phyloP scores from a whole-genome alignment of 208 protist genomes.

The Vickermania ingenoplastis region DNA sequence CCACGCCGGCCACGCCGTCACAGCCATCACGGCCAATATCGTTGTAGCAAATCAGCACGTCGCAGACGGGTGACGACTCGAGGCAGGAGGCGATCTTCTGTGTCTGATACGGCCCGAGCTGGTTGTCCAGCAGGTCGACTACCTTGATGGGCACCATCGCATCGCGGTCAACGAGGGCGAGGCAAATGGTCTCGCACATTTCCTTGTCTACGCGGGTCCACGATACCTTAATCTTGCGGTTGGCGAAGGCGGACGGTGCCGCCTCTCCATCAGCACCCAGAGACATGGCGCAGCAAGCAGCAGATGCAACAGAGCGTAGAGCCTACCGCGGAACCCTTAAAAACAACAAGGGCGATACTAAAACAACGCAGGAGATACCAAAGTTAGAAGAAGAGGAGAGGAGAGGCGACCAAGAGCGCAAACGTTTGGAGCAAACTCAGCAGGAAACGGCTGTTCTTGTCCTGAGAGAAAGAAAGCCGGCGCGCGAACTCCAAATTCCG shows the following conservation, averaged over 20 bases:
- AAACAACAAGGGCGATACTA: neutral
- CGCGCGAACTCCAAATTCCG: too few species aligned
- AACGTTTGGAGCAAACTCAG: too few species aligned
- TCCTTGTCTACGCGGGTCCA: slow-evolving; percentile 53
- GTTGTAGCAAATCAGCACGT: slow-evolving; percentile 80
- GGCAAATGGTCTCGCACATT: slow-evolving; percentile 47
- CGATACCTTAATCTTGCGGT: slow-evolving; percentile 36
- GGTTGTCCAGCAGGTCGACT: slow-evolving; percentile 79
- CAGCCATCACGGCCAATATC: slow-evolving; percentile 86
- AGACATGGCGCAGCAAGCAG: neutral
- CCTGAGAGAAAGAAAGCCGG: too few species aligned
- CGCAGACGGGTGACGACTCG: slow-evolving; percentile 49
- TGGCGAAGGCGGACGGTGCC: slow-evolving; percentile 5
- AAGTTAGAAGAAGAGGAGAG: too few species aligned
- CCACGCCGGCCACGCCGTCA: slow-evolving; percentile 67
- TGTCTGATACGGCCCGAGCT: slow-evolving; percentile 50
- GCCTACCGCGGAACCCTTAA: too few species aligned
- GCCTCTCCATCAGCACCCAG: neutral
- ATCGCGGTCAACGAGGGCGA: slow-evolving; percentile 36
- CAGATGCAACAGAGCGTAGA: neutral
- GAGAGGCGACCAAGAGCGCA: too few species aligned
- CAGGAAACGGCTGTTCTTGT: too few species aligned
- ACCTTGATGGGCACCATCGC: slow-evolving; percentile 34
- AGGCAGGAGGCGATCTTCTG: slow-evolving; percentile 49
- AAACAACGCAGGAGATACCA: neutral